Base-by-base conservation (phyloP, 805 yeast genomes). In the Teunomyces panamensis region DNA sequence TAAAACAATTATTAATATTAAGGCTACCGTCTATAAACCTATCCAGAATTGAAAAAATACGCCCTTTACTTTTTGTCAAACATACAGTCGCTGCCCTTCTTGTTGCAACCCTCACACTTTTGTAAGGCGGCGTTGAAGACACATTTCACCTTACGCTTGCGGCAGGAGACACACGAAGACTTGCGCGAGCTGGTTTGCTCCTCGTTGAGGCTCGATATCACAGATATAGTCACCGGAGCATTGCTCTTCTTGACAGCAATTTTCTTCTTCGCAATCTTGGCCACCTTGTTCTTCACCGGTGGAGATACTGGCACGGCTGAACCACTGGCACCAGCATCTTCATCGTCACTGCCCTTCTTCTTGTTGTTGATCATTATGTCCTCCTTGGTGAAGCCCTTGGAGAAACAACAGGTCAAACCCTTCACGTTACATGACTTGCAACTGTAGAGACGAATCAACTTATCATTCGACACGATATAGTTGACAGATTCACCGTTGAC, bases 301-400 rank as follows among this genome's bases (percentile, higher is more conserved):
- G 26, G 24, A 14, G 29, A 24, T 13, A 30, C 49, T 16, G 34
- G 44, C 32, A 35, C 11, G 10, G 26, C 34, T 11, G 30, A 39
- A 32, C 36, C 20, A 10, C 20, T 33, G 9, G 29, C 41, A 26
- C 45, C 42, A 36, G 34, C 35, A 9, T 20, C 36, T 14, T 35
- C 45, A 30, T 27, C 30, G 36, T 37, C 41, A 14, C 28, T 32
- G 28, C 34, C 45, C 20, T 32, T 32, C 47, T 59, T 62, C 50
- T 66, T 67, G 55, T 63, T 68, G 50, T 68, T 67, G 14, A 54
- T 46, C 55, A 73, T 62, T 13, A 80, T 79, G 56, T 82, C 87
- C 52, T 79, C 81, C 59, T 83, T 79, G 6, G 87, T 83, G 58
- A 80, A 80, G 3, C 89, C 89, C 58, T 80, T 83, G 30, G 85